Base-by-base conservation (phyloP, 2,329 filamentous ascomycete species). In the Monosporascus cannonballus region DNA sequence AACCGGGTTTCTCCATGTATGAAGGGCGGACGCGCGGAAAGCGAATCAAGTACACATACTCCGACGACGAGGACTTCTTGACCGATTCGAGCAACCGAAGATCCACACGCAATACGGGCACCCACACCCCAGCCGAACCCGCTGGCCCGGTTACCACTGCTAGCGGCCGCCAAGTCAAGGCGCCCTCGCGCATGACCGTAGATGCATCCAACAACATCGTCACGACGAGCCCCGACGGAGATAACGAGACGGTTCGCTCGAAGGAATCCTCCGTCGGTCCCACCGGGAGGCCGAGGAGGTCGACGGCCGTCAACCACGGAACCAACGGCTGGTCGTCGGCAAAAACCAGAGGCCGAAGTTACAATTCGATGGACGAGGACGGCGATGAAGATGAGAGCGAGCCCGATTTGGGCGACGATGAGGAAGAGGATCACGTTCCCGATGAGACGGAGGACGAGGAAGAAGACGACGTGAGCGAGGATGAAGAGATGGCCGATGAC, bases 11-110 rank as follows among this genome's bases (percentile, higher is more conserved):
- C 67, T 96, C 92, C 1, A 77, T 96, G 53, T 99, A 99, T 69
- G 94, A 99, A 73, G 94, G 94, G 48, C 89, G 94, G 50, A 99
- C 95, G 5, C 85, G 94, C 54, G 94, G 94, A 52, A 97, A 99
- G 76, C 88, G 93, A 56, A 88, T 96, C 73, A 95, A 92, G 70
- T 99, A 99, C 67, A 99, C 90, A 0, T 99, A 89, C 66, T 95
- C 91, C 0, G 92, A 96, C 50, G 90, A 95, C 24, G 90, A 95
- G 37, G 83, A 86, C 17, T 83, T 84, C 49, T 80, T 77, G 52
- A 82, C 81, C n/a, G 82, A 86, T 64, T 85, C 85, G 37, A 79
- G 80, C 9, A 68, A 65, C 68, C 67, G 92, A 76, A 81, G 85
- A 6, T 90, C 89, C 14, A 80, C 84, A 18, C 84, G 93, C 25